These are phyloP conservation scores for Saccharomyces hybrid DNA, from an alignment of 1,139 yeast species.

Conservation along the genomic window DNA sequence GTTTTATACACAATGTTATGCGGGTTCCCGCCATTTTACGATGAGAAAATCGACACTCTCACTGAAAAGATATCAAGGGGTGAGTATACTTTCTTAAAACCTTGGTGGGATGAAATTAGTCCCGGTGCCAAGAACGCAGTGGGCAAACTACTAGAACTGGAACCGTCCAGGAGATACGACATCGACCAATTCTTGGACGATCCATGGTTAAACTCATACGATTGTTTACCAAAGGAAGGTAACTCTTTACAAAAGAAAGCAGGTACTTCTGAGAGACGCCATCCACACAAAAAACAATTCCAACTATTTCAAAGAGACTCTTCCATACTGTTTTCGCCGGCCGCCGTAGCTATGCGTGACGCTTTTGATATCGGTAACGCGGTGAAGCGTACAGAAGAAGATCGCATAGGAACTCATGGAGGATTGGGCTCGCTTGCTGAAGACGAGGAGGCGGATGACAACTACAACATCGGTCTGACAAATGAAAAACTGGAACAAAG, in stretches of 20 bases:
- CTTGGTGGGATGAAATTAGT: constrained; percentile 97
- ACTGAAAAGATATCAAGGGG: constrained; percentile 81
- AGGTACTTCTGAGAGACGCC: constrained; percentile 6
- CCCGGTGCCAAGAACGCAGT: constrained; percentile 76
- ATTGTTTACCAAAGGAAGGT: constrained; percentile 12
- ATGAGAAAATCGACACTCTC: constrained; percentile 72
- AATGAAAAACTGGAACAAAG: constrained; percentile 23
- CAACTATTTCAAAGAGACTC: constrained; percentile 17
- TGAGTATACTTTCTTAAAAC: constrained; percentile 74
- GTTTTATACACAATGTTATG: constrained; percentile 81
- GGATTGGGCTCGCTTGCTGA: constrained; percentile 17
- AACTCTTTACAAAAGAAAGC: constrained; percentile 8
- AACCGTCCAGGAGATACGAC: constrained; percentile 69
- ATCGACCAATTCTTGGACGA: constrained; percentile 72
- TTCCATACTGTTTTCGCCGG: constrained; percentile 58
- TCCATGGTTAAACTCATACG: constrained; percentile 56
- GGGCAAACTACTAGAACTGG: constrained; percentile 66
- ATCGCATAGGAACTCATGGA: constrained; percentile 35
- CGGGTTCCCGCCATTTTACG: constrained; percentile 96
- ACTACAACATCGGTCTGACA: constrained; percentile 7
- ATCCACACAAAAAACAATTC: constrained; percentile 4
- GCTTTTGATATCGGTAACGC: constrained; percentile 94
- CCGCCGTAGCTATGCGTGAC: constrained; percentile 85
- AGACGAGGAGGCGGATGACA: constrained; percentile 11
- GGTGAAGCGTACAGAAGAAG: constrained; percentile 89